A percentile compares a stretch with the other conserved stretches of the same genome.
Evolutionary conservation across 164 flowering plant genomes (phyloP).

Genomic region (Stephania japonica): DNA sequence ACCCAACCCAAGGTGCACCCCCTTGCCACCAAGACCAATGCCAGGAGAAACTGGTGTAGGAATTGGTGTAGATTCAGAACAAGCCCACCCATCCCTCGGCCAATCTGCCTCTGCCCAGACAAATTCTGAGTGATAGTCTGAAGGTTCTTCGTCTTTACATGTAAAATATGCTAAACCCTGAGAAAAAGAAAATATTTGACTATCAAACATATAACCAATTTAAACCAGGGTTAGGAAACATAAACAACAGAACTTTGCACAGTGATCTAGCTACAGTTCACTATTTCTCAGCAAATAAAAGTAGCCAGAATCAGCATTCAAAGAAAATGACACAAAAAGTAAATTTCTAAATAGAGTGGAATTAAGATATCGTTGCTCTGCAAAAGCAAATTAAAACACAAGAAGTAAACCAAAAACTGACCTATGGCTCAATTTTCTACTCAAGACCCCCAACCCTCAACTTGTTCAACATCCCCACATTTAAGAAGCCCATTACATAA

Average conservation of each 20-base stretch:
- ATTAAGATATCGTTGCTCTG: neutral
- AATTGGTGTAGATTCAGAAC: slow-evolving; percentile 68
- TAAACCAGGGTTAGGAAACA: neutral
- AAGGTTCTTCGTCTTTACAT: slow-evolving; percentile 41
- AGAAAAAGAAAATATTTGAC: slow-evolving; percentile 8
- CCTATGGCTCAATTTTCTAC: no score
- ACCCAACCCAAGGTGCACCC: slow-evolving; percentile 72
- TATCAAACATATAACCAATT: neutral
- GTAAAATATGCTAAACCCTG: slow-evolving; percentile 82
- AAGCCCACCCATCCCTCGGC: slow-evolving; percentile 91
- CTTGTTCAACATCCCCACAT: no score
- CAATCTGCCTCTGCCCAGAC: slow-evolving; percentile 90
- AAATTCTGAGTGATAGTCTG: slow-evolving; percentile 35
- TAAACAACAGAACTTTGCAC: neutral
- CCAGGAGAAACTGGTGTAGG: slow-evolving; percentile 81
- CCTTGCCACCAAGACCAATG: slow-evolving; percentile 66
- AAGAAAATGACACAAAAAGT: neutral
- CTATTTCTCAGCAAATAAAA: neutral
- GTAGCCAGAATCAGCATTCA: neutral
- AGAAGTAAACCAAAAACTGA: no score
- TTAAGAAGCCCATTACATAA: no score
- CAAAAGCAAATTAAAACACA: no score
- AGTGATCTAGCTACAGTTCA: neutral
- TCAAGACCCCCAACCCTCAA: no score
- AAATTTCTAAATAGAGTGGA: neutral